Evolutionary conservation across 106 monocot species (phyloP), one percentile per base, ranked within the genome.

Genomic region (Cymbidium sinense): DNA sequence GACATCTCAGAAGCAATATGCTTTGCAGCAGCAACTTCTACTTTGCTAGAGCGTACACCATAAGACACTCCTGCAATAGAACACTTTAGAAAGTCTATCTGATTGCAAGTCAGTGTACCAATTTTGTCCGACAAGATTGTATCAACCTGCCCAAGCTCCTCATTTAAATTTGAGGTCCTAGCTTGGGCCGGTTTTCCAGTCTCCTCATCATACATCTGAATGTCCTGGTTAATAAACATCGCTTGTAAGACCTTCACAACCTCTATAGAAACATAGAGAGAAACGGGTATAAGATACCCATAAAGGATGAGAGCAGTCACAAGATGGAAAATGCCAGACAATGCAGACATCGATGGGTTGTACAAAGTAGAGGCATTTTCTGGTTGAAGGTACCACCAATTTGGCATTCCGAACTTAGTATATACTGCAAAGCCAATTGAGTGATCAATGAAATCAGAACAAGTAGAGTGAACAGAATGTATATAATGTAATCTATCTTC

Each of bases 211-310:
- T n/a, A n/a, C n/a, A n/a, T n/a, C n/a, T n/a, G n/a, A n/a, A n/a
- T n/a, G n/a, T n/a, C n/a, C n/a, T n/a, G n/a, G n/a, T n/a, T n/a
- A n/a, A n/a, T n/a, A n/a, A n/a, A n/a, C n/a, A n/a, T n/a, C n/a
- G n/a, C n/a, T n/a, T n/a, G n/a, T n/a, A n/a, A n/a, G n/a, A n/a
- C n/a, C n/a, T n/a, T n/a, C n/a, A n/a, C n/a, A n/a, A n/a, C 82
- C 70, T 93, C 93, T 43, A n/a, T n/a, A n/a, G 93, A 93, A 70
- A 93, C 87, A 81, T 93, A 93, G 3, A 93, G 93, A 5, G 93
- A 93, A 44, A 93, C 87, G 11, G 93, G 93, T 79, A 93, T 82
- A n/a, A 93, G 77, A 77, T 93, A 93, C 31, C 93, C 93, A 79
- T n/a, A n/a, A n/a, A 93, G 75, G 62, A 93, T 89, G 55, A 93